Percentiles rank a stretch among this genome's conserved stretches.
phyloP scores from a whole-genome alignment of 1,284 basidiomycete species.

The Papiliotrema terrestris region DNA sequence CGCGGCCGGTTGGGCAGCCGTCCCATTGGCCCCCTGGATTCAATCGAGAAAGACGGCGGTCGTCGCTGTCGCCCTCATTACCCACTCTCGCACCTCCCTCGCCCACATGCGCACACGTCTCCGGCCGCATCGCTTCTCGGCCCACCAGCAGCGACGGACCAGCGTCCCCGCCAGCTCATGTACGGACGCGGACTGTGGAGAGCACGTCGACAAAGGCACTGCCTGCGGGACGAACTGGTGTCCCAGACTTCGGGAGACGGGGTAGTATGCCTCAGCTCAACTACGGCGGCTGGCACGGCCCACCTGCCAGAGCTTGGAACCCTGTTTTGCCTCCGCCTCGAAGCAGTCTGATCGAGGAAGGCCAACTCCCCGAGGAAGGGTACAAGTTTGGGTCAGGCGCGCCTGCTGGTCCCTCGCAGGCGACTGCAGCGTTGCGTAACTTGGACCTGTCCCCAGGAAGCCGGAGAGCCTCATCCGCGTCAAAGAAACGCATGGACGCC shows the following conservation, averaged over 20 bases:
- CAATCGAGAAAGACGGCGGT: constrained; percentile 21
- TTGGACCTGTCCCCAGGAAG: constrained; percentile 20
- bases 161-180: constrained; percentile 6
- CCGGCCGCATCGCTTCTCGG: constrained; percentile 20
- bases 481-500: constrained; percentile 15
- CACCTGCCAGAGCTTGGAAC: constrained; percentile 19
- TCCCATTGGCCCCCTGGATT: constrained; percentile 7
- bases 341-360: constrained; percentile 26
- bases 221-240: neutral
- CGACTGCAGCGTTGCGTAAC: constrained; percentile 13
- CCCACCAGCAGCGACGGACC: constrained; percentile 24
- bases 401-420: constrained; percentile 9
- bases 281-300: constrained; percentile 29
- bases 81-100: constrained; percentile 34
- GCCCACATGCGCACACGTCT: constrained; percentile 31
- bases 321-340: constrained; percentile 27
- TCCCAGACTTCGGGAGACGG: constrained; percentile 16
- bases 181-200: constrained; percentile 16
- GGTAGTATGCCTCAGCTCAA: constrained; percentile 42
- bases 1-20: constrained; percentile 15
- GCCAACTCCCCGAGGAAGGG: constrained; percentile 14
- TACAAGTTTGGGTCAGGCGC: constrained; percentile 37
- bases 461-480: constrained; percentile 3
- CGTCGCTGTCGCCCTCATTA: constrained; percentile 36
- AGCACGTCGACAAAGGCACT: neutral